These are phyloP conservation scores for Aspergillus alliaceus DNA, from an alignment of 2,329 filamentous ascomycete species.

Conservation along the genomic window DNA sequence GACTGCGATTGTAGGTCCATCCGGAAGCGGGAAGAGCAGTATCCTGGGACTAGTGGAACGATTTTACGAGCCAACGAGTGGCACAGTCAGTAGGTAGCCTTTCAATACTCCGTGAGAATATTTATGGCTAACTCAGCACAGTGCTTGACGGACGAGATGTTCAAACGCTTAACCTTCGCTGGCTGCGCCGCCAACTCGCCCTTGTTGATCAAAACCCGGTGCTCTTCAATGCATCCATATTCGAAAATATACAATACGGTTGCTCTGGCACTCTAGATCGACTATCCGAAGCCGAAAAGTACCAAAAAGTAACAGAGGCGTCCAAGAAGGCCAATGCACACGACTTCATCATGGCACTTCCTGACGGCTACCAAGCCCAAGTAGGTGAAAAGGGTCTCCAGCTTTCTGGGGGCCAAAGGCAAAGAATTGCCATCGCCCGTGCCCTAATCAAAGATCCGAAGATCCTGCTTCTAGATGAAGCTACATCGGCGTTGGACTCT, in stretches of 20 bases:
- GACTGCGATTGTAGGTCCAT: conserved; percentile 60
- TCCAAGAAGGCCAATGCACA: conserved; percentile 59
- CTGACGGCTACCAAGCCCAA: conserved; percentile 52
- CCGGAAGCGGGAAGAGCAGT: conserved; percentile 39
- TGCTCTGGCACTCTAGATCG: too few relatives aligned
- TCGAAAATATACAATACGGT: conserved; percentile 85
- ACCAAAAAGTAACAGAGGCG: conserved; percentile 21
- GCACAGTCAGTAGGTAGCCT: conserved; percentile 43
- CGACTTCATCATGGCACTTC: conserved; percentile 72
- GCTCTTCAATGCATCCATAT: conserved; percentile 79
- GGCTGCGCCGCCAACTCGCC: conserved; percentile 60
- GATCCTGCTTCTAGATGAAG: conserved; percentile 85
- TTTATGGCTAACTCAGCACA: too few relatives aligned
- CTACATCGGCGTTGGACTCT: conserved; percentile 84
- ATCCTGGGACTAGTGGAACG: conserved; percentile 56
- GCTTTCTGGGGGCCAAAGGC: conserved; percentile 43
- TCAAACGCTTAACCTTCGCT: conserved; percentile 65
- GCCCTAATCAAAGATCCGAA: conserved; percentile 85
- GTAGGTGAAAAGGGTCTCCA: conserved; percentile 8
- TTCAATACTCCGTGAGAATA: too few relatives aligned
- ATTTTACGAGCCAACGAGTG: conserved; percentile 57
- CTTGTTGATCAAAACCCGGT: conserved; percentile 84
- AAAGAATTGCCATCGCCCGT: conserved; percentile 61
- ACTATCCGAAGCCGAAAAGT: too few relatives aligned
- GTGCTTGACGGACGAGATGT: conserved; percentile 73